These are phyloP conservation scores for Cyberlindnera samutprakarnensis DNA, from an alignment of 805 yeast genomes.

Conservation along the genomic window DNA sequence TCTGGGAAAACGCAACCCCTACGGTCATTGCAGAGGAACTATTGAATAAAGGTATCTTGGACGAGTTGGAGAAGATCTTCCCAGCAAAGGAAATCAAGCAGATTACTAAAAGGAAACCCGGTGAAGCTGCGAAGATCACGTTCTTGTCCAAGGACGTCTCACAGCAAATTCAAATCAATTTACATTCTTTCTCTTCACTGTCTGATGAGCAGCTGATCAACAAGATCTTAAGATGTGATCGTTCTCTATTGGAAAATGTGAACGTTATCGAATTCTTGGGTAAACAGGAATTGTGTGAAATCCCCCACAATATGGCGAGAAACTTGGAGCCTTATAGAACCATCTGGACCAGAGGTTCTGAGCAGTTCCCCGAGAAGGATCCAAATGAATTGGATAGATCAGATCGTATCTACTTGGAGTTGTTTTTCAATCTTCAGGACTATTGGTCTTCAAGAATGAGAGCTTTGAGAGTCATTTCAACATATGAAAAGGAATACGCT, in stretches of 20 bases:
- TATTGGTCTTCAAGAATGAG: slow-evolving; percentile 73
- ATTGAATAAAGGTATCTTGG: slow-evolving; percentile 52
- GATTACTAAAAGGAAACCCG: slow-evolving; percentile 28
- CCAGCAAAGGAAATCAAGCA: slow-evolving; percentile 35
- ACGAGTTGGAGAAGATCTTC: slow-evolving; percentile 54
- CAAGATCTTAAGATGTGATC: slow-evolving; percentile 55
- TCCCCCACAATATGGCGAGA: slow-evolving; percentile 47
- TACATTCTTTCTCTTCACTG: slow-evolving; percentile 51
- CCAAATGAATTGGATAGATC: slow-evolving; percentile 55
- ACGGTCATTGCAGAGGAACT: slow-evolving; percentile 43
- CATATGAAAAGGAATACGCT: slow-evolving; percentile 58
- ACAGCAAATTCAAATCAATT: slow-evolving; percentile 74
- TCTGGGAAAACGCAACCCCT: slow-evolving; percentile 48
- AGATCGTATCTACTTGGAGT: slow-evolving; percentile 61
- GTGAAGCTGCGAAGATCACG: slow-evolving; percentile 40
- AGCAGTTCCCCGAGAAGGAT: slow-evolving; percentile 43
- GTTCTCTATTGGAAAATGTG: slow-evolving; percentile 40
- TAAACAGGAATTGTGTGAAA: slow-evolving; percentile 54
- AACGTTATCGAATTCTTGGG: slow-evolving; percentile 65
- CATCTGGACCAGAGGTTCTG: slow-evolving; percentile 30
- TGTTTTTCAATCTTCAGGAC: slow-evolving; percentile 57
- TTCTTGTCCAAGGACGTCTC: slow-evolving; percentile 65
- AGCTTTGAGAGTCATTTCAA: slow-evolving; percentile 45
- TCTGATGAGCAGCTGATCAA: slow-evolving; percentile 47
- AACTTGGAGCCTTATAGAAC: slow-evolving; percentile 59